These are phyloP conservation scores for Collybiopsis luxurians DNA, from an alignment of 768 basidiomycete species.

Conservation along the genomic window DNA sequence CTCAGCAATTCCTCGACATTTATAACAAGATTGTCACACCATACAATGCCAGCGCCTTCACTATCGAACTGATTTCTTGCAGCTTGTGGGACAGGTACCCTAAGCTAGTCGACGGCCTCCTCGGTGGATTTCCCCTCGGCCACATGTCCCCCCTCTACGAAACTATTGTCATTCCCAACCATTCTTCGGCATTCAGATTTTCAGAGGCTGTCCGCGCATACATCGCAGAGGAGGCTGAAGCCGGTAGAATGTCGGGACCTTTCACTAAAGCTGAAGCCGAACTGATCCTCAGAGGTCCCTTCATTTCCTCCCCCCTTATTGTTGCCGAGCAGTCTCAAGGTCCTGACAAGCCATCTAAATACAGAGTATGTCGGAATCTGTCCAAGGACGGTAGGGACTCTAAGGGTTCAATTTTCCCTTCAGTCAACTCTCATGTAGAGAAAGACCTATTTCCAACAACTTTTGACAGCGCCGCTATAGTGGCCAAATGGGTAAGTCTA, in stretches of 20 bases:
- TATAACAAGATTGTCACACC: neutral
- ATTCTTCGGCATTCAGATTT: neutral
- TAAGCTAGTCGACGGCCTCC: neutral
- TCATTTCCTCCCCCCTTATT: conserved; percentile 18
- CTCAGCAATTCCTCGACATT: neutral
- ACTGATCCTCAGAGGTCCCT: conserved; percentile 10
- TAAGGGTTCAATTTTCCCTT: neutral
- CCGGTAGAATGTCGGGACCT: conserved; percentile 13
- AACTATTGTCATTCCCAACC: neutral
- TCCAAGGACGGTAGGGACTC: conserved; percentile 11
- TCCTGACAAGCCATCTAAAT: conserved; percentile 13
- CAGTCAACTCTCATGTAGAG: conserved; percentile 13
- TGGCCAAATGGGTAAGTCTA: conserved; percentile 13
- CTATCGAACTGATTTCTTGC: neutral
- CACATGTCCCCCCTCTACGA: conserved; percentile 12
- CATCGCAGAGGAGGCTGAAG: neutral
- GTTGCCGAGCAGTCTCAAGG: conserved; percentile 12
- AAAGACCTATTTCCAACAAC: conserved; percentile 15
- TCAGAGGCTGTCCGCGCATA: neutral
- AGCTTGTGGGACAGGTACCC: neutral
- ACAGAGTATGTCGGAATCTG: conserved; percentile 14
- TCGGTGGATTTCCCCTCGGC: conserved; percentile 46
- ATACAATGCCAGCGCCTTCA: neutral
- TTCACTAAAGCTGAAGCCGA: conserved; percentile 11
- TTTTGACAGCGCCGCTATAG: conserved; percentile 9